Conservation (phyloP, 2,329 filamentous ascomycete genomes). For the Clonostachys byssicola region DNA sequence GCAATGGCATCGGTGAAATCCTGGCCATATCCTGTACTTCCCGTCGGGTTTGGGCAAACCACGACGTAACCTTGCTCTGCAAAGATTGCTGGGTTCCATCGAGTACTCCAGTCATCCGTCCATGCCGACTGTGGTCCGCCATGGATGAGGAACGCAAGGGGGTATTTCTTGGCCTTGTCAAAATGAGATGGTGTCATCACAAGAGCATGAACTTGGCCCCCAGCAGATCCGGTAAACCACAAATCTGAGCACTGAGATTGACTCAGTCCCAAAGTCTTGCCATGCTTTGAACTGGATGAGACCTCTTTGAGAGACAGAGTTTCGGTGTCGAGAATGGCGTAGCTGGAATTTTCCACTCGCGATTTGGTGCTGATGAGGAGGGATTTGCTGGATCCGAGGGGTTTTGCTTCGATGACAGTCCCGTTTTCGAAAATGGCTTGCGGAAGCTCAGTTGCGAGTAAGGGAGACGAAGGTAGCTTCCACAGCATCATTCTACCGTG, state of each 20-base stretch:
- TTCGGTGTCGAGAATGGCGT: constrained; percentile 51
- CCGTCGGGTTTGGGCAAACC: constrained; percentile 78
- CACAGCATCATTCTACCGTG: constrained; percentile 59
- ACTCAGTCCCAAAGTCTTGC: constrained; percentile 63
- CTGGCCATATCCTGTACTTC: constrained; percentile 79
- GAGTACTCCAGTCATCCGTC: constrained; percentile 71
- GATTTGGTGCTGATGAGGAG: constrained; percentile 67
- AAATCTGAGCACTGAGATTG: constrained; percentile 61
- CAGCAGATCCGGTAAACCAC: constrained; percentile 62
- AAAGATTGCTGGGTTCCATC: constrained; percentile 84
- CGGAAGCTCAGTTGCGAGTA: constrained; percentile 42
- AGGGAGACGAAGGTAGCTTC: constrained; percentile 52
- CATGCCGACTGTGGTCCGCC: constrained; percentile 79
- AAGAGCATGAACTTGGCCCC: constrained; percentile 66
- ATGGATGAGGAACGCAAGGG: constrained; percentile 75
- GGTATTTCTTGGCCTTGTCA: constrained; percentile 67
- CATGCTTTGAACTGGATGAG: constrained; percentile 63
- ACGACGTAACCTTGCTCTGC: constrained; percentile 86
- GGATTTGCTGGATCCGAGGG: constrained; percentile 39
- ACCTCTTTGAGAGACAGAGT: constrained; percentile 33
- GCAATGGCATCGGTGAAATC: constrained; percentile 72
- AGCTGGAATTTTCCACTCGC: constrained; percentile 68
- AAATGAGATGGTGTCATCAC: constrained; percentile 64
- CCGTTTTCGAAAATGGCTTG: constrained; percentile 46
- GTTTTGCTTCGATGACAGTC: constrained; percentile 46